Percentiles rank a stretch among this genome's conserved stretches.
These are phyloP conservation scores for Lizonia empirigonia DNA, from an alignment of 2,329 filamentous ascomycete genomes.

Conservation along the genomic window DNA sequence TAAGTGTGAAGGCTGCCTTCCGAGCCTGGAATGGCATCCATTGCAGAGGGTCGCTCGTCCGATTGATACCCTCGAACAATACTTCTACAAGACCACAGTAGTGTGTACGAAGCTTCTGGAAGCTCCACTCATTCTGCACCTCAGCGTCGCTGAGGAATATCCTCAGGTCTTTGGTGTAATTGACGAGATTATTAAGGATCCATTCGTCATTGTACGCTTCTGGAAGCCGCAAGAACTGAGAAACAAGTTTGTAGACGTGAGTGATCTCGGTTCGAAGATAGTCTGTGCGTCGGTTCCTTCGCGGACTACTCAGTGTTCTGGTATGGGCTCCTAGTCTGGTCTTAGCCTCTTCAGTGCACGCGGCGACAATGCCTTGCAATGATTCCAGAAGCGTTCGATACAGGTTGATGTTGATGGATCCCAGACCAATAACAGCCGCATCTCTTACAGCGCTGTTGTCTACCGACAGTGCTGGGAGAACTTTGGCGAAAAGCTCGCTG, in stretches of 20 bases:
- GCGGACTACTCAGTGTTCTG: conserved; percentile 78
- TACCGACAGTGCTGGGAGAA: conserved; percentile 84
- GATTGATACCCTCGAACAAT: conserved; percentile 88
- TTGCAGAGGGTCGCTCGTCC: conserved; percentile 79
- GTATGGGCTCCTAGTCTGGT: conserved; percentile 77
- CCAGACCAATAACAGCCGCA: conserved; percentile 88
- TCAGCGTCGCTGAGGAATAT: conserved; percentile 94
- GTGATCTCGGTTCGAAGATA: conserved; percentile 91
- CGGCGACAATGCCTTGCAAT: conserved; percentile 81
- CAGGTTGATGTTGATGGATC: conserved; percentile 92
- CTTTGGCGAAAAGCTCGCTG: conserved; percentile 84
- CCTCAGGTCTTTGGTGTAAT: conserved; percentile 89
- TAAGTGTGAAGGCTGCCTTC: conserved; percentile 92
- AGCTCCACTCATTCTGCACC: conserved; percentile 92
- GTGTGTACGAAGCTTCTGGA: conserved; percentile 86
- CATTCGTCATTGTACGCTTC: conserved; percentile 86
- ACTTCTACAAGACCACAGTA: conserved; percentile 95
- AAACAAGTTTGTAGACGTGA: conserved; percentile 92
- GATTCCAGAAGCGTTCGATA: conserved; percentile 91
- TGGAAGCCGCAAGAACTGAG: conserved; percentile 80
- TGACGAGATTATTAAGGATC: conserved; percentile 85
- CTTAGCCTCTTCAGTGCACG: conserved; percentile 87
- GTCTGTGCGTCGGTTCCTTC: conserved; percentile 80
- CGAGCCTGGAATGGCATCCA: conserved; percentile 98
- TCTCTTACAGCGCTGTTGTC: conserved; percentile 82